Conservation (phyloP, 805 yeast species). For the Metschnikowia aberdeeniae region DNA sequence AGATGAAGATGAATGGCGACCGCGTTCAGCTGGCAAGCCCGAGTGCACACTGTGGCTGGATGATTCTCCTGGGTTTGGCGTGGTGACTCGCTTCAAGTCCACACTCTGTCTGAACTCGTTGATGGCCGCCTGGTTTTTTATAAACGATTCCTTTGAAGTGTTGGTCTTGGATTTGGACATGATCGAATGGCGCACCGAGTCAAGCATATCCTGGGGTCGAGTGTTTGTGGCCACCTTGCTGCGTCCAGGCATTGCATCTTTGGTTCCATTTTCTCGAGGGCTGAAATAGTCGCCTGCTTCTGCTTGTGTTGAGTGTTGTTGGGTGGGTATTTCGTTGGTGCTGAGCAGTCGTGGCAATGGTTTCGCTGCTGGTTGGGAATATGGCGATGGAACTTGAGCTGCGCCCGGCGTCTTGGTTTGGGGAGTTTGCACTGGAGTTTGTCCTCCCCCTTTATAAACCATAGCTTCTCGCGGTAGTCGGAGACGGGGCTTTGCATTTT, state of each 20-base stretch:
- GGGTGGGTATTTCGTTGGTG: background rate
- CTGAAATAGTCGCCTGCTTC: slow-evolving; percentile 9
- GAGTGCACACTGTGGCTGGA: background rate
- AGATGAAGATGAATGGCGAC: background rate
- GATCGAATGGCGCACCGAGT: slow-evolving; percentile 27
- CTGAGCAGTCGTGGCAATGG: background rate
- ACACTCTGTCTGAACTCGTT: slow-evolving; percentile 34
- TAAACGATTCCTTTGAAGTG: slow-evolving; percentile 15
- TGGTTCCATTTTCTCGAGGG: slow-evolving; percentile 3
- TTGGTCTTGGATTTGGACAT: slow-evolving; percentile 24
- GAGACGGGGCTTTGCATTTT: slow-evolving; percentile 4
- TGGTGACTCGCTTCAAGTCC: slow-evolving; percentile 30
- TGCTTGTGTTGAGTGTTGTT: background rate
- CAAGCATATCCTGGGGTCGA: slow-evolving; percentile 30
- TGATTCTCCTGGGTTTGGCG: slow-evolving; percentile 8
- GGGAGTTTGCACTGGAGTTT: background rate
- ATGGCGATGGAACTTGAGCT: background rate
- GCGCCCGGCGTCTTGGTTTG: background rate
- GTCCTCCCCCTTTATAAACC: background rate
- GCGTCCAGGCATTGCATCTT: slow-evolving; percentile 8
- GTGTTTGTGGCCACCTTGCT: slow-evolving; percentile 7
- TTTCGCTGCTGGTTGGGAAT: background rate
- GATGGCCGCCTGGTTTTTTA: slow-evolving; percentile 22
- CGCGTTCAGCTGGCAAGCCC: background rate
- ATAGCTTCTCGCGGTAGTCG: slow-evolving; percentile 5